Percentiles rank a stretch among this genome's conserved stretches.
These are phyloP conservation scores for Mortierella sp. DNA, from an alignment of 371 early-diverging fungal genomes.

Conservation along the genomic window DNA sequence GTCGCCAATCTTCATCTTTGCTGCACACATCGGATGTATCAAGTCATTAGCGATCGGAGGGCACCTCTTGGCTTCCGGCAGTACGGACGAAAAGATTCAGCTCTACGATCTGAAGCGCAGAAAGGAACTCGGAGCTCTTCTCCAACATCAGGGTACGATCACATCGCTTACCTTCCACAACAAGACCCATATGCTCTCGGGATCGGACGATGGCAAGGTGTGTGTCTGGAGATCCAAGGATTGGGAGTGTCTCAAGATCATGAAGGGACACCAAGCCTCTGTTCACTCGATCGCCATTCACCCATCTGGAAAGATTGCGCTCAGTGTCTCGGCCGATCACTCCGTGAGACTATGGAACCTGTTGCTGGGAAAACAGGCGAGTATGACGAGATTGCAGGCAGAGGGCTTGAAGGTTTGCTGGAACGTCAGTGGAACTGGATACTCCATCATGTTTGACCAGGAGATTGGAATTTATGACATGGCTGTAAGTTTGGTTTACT, in stretches of 20 bases:
- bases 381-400: constrained; percentile 49
- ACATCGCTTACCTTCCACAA: constrained; percentile 85
- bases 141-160: constrained; percentile 94
- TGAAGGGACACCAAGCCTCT: constrained; percentile 89
- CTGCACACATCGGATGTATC: constrained; percentile 94
- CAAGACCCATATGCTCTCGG: constrained; percentile 87
- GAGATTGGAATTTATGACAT: constrained; percentile 77
- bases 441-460: constrained; percentile 81
- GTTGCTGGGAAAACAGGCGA: constrained; percentile 85
- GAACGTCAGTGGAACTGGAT: constrained; percentile 79
- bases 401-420: constrained; percentile 79
- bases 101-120: constrained; percentile 89
- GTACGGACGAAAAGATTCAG: constrained; percentile 94
- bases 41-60: constrained; percentile 84
- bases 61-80: constrained; percentile 91
- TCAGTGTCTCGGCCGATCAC: constrained; percentile 85
- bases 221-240: constrained; percentile 93
- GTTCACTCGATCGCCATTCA: constrained; percentile 88
- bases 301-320: constrained; percentile 92
- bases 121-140: constrained; percentile 91
- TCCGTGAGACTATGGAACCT: constrained; percentile 93
- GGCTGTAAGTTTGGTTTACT: constrained; percentile 58
- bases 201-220: constrained; percentile 90
- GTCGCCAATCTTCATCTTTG: constrained; percentile 90
- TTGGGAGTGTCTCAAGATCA: constrained; percentile 93